Conservation (phyloP, 73 alveolate genomes). For the Durusdinium trenchii region DNA sequence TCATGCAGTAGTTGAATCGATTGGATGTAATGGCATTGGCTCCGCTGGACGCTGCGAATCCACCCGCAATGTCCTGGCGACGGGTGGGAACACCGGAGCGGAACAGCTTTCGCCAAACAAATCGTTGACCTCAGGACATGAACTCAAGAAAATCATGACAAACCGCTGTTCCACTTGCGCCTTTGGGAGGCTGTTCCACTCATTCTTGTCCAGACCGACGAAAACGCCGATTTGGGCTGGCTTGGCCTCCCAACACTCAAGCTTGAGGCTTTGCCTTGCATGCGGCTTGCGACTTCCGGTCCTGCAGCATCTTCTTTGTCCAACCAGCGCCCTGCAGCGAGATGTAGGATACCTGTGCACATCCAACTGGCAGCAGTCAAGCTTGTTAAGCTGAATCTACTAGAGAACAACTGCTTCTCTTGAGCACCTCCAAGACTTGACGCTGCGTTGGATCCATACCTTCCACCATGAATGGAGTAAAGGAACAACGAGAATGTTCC, state of each 20-base stretch:
- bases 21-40: conserved; percentile 93
- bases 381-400: neutral
- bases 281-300: neutral
- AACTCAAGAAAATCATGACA: neutral
- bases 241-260: conserved; percentile 53
- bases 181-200: conserved; percentile 85
- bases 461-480: neutral
- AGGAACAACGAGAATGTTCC: neutral
- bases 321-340: conserved; percentile 89
- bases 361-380: too few species aligned
- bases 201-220: conserved; percentile 94
- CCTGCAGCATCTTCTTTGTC: conserved; percentile 86
- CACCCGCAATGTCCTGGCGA: conserved; percentile 72
- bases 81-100: neutral
- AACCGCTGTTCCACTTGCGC: neutral
- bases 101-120: too few species aligned
- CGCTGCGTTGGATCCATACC: conserved; percentile 95
- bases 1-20: conserved; percentile 93
- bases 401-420: neutral
- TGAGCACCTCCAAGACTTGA: conserved; percentile 66
- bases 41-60: conserved; percentile 84
- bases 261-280: too few species aligned
- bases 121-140: too few species aligned
- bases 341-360: conserved; percentile 74
- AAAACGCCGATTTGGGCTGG: conserved; percentile 94